phyloP scores from a whole-genome alignment of 768 basidiomycete genomes.

The Sporobolomyces pararoseus region DNA sequence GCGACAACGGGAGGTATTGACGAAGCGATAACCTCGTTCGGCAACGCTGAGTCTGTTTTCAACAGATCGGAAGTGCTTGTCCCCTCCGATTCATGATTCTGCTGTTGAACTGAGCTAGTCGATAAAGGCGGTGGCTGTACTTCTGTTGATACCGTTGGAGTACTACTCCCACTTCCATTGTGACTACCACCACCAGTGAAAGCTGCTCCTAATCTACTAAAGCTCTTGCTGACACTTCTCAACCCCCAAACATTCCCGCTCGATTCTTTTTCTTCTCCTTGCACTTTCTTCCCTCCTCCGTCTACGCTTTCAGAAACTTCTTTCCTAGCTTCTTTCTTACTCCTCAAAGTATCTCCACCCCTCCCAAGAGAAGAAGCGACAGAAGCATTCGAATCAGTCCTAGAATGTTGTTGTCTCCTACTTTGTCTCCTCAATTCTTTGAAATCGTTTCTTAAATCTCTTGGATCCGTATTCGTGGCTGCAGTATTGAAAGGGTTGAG shows the following conservation, averaged over 20 bases:
- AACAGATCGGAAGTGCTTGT: no score
- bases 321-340: conserved; percentile 5
- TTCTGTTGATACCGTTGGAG: neutral
- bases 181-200: neutral
- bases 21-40: no score
- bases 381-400: neutral
- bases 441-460: neutral
- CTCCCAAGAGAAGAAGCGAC: neutral
- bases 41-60: no score
- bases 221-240: conserved; percentile 10
- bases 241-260: neutral
- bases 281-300: neutral
- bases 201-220: neutral
- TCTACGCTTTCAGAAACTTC: neutral
- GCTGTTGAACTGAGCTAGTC: no score
- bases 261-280: neutral
- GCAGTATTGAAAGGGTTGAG: neutral
- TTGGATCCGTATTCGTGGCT: neutral
- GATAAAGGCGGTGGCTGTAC: no score
- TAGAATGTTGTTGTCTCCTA: neutral
- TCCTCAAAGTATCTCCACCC: neutral
- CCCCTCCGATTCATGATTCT: no score
- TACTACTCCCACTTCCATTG: neutral
- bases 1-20: no score
- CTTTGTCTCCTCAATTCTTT: neutral